Base-by-base conservation (phyloP, 176 grass and related monocot genomes). In the Avena atlantica region DNA sequence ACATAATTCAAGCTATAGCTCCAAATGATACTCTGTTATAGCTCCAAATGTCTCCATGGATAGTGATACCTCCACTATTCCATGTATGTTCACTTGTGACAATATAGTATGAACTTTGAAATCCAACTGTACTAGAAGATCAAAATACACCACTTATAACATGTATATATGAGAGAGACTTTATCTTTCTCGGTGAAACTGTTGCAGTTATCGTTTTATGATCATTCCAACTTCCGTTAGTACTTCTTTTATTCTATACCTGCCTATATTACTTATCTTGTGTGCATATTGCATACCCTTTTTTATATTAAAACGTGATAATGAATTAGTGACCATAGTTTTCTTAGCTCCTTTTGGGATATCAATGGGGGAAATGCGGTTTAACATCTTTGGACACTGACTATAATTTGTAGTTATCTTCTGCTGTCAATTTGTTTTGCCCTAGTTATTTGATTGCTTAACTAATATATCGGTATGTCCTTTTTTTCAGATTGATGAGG, bases 401-500 rank as follows among this genome's bases (percentile, higher is more conserved):
- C 23, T 19, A 57, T 62, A 74, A 16, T 82, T 69, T 12, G 36
- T 84, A 74, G 47, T 63, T 50, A 49, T 76, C 57, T 23, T 81
- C 19, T 76, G 44, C 45, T 75, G 64, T 71, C 31, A 79, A 87
- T 65, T 23, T 12, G 13, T 79, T 44, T 12, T 60, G n/a, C 7
- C 69, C 53, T 51, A 42, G 53, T 51, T 51, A 78, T 53, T 42
- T 86, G 61, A 78, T 76, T 69, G 27, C 40, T 76, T 69, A 85
- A 71, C 61, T 89, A 60, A 76, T 84, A 25, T 51, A 55, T 84
- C 75, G 49, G 9, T 83, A 56, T 74, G 44, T 19, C 55, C 13
- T 70, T 37, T 84, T 84, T 68, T 20, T n/a, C 86, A 99, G 97
- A 78, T 89, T 83, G 68, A 83, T 60, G 77, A 59, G 4, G 87